phyloP scores from a whole-genome alignment of 345 rosid genomes.

The Eucalyptus erythrocorys region DNA sequence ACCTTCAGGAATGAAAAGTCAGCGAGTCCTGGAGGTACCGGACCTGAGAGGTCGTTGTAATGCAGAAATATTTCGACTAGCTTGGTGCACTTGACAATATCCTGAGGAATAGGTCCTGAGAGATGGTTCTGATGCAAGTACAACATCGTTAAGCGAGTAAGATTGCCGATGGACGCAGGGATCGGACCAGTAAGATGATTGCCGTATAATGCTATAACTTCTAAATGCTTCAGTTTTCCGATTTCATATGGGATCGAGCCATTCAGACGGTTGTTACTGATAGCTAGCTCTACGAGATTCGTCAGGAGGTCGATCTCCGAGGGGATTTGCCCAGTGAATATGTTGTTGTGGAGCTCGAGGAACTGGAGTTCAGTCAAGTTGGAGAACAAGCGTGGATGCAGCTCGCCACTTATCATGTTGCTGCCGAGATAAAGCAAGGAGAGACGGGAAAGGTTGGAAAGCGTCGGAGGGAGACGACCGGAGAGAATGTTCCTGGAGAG shows the following conservation, averaged over 20 bases:
- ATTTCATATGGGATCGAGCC: background rate
- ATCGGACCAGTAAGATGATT: background rate
- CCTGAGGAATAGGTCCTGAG: background rate
- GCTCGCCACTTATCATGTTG: background rate
- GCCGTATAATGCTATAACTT: background rate
- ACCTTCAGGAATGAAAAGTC: fast-evolving
- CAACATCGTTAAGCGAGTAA: background rate
- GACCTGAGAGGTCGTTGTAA: fast-evolving
- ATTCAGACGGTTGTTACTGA: background rate
- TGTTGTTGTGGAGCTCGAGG: background rate
- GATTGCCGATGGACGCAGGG: background rate
- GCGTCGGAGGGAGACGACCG: background rate
- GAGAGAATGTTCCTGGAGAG: background rate
- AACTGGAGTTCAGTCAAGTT: background rate
- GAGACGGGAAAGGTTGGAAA: background rate
- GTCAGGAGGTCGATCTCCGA: background rate
- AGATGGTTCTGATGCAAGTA: background rate
- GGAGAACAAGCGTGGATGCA: background rate
- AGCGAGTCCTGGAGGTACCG: background rate
- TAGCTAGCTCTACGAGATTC: background rate
- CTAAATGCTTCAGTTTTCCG: background rate
- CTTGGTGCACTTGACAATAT: background rate
- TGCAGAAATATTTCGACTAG: fast-evolving
- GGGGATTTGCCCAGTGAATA: background rate
- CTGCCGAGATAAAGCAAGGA: background rate